Conservation (phyloP, 1,284 basidiomycete species). For the Tylopilus sp. region DNA sequence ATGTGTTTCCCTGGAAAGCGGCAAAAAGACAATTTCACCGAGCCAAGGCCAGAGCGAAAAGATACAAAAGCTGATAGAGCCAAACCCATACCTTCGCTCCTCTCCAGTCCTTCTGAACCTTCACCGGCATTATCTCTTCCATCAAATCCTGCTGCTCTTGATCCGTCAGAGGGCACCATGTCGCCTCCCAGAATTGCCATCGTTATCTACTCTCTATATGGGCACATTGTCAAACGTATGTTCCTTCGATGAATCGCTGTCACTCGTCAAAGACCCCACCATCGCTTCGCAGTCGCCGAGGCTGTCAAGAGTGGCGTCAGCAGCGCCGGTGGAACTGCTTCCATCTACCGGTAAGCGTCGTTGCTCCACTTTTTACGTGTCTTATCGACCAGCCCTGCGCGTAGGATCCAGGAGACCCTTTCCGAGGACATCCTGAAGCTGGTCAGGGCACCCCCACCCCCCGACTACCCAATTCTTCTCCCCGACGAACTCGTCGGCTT, state of each 20-base stretch:
- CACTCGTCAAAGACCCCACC: not conserved
- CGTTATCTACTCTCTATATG: constrained; percentile 80
- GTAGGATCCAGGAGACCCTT: constrained; percentile 81
- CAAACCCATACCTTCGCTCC: constrained; percentile 10
- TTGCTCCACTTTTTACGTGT: not conserved
- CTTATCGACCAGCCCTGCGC: not conserved
- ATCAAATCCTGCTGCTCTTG: not conserved
- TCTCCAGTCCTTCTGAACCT: constrained; percentile 4
- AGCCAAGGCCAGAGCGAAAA: constrained; percentile 17
- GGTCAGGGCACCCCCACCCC: constrained; percentile 75
- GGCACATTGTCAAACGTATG: constrained; percentile 71
- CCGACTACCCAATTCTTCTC: constrained; percentile 71
- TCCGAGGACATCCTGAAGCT: constrained; percentile 69
- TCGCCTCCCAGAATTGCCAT: constrained; percentile 66
- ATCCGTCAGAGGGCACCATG: constrained; percentile 10
- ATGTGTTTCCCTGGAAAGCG: constrained; percentile 45
- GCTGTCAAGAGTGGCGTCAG: constrained; percentile 70
- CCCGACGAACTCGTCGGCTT: constrained; percentile 62
- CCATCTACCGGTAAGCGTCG: constrained; percentile 66
- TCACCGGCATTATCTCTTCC: not conserved
- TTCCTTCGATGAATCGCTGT: constrained; percentile 14
- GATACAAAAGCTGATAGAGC: constrained; percentile 15
- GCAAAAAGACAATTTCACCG: constrained; percentile 36
- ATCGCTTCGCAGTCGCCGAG: constrained; percentile 65
- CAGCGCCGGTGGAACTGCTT: constrained; percentile 65